Base-by-base conservation (phyloP, 2,329 filamentous ascomycete species). In the Botrytis aclada region DNA sequence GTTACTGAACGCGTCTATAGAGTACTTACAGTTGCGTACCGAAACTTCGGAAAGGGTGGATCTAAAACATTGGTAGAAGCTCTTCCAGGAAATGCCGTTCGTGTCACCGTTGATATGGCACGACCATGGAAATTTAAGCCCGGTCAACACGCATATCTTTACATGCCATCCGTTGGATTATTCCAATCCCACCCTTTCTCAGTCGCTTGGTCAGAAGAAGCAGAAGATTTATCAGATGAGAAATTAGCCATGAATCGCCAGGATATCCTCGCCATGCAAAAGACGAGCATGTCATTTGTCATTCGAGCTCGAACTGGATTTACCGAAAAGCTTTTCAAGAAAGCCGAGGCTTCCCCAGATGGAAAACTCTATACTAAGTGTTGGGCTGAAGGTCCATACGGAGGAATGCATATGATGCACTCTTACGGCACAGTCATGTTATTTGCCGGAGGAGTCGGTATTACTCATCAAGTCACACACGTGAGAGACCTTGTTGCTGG, bases 111-210 rank as follows among this genome's bases (percentile, higher is more conserved):
- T 67, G 90, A 88, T 71, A 88, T 95, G 84, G 89, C 92, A 16
- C 89, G 92, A 62, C 91, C 92, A n/a, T 95, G 92, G 92, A 87
- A 83, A 58, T 93, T 93, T 85, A 85, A 86, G 74, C 90, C 92
- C 0, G 92, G 92, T 51, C 92, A 94, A 81, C 92, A 95, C 80
- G 90, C 92, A 51, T 95, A 94, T 81, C 83, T 95, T 32, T 94
- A 94, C 83, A 87, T 95, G 83, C 93, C 93, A 12, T 84, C 86
- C 8, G 84, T 95, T 78, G 91, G 91, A 75, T 85, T 90, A 74
- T 91, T 88, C 87, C 92, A 92, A 77, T 93, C 91, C 64, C 92
- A 95, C 79, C 92, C 92, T 1, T 95, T 95, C 84, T 93, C 92
- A 4, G 85, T 94, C 61, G 91, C 91, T 51, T 95, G 92, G 92